Base-by-base conservation (phyloP, 441 rosid genomes). In the Gossypium davidsonii region DNA sequence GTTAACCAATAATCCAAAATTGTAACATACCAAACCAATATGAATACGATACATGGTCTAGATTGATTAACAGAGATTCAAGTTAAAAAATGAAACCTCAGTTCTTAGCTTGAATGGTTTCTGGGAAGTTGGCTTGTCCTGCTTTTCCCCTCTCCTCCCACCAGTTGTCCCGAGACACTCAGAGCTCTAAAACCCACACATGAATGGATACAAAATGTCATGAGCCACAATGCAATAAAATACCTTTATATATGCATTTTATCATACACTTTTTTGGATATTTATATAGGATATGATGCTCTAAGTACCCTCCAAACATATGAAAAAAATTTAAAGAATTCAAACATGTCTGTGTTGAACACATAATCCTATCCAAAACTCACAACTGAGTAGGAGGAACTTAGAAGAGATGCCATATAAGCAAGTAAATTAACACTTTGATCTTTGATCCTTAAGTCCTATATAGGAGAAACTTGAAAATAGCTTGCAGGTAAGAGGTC, bases 91-190 rank as follows among this genome's bases (percentile, higher is more conserved):
- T 62, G 37, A 55, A 76, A 90, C 98, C 91, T 95, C 98, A 18
- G 99, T 92, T 83, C 92, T 90, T 20, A 95, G 88, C 57, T 83
- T 85, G 68, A 95, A 92, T 23, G 99, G 99, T 80, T 85, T 91
- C 78, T 79, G 90, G 68, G 83, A 68, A n/a, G 97, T 91, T 69
- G 74, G 78, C 84, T 80, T 90, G 14, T 70, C 80, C 74, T 89
- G 91, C 73, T 89, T 91, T 87, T 83, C 93, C 89, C 86, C 81
- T 81, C 82, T 86, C 26, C 90, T 89, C 68, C 90, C 86, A 60
- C 87, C 88, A 76, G 77, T 80, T 66, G 87, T 89, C 77, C 84
- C 88, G 55, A 83, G 65, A 20, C 95, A 95, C 69, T 89, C 99
- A 57, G 85, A 58, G 79, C 97, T 92, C 99, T 94, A 75, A 69